A percentile compares a stretch with the other conserved stretches of the same genome.
Evolutionary conservation across 805 yeast genomes (phyloP).

Genomic region (Saturnispora gosingensis): DNA sequence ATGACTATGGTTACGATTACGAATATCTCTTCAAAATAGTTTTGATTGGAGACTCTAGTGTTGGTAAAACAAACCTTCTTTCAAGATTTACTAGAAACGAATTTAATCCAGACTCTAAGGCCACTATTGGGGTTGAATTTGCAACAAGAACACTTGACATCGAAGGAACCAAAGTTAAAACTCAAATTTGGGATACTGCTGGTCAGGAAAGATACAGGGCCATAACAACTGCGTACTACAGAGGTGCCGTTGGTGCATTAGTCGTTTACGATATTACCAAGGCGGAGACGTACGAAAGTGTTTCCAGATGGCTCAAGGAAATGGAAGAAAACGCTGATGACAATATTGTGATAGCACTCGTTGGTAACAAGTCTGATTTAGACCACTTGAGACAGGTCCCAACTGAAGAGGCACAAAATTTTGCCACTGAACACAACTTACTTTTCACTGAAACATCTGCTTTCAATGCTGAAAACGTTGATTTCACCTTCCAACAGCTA

Average conservation of each 20-base stretch:
- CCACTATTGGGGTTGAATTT: slow-evolving; percentile 96
- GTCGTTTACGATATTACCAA: slow-evolving; percentile 93
- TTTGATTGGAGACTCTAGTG: slow-evolving; percentile 94
- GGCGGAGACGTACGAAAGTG: slow-evolving; percentile 76
- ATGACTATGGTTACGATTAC: slow-evolving; percentile 67
- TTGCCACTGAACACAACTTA: slow-evolving; percentile 85
- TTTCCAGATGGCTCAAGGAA: slow-evolving; percentile 84
- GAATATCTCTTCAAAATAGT: slow-evolving; percentile 91
- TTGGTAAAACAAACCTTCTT: slow-evolving; percentile 89
- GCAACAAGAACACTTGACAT: slow-evolving; percentile 91
- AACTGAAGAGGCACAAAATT: slow-evolving; percentile 92
- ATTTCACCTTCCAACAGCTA: slow-evolving; percentile 85
- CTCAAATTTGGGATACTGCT: slow-evolving; percentile 98
- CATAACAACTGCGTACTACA: slow-evolving; percentile 90
- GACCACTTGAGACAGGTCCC: slow-evolving; percentile 94
- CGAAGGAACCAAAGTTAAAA: slow-evolving; percentile 75
- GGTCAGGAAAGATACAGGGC: slow-evolving; percentile 99
- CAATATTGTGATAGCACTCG: slow-evolving; percentile 87
- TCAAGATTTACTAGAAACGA: slow-evolving; percentile 94
- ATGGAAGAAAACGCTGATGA: slow-evolving; percentile 88
- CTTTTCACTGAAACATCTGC: slow-evolving; percentile 96
- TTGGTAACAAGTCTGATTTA: slow-evolving; percentile 86
- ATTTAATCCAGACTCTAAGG: slow-evolving; percentile 86
- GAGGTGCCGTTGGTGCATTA: slow-evolving; percentile 97
- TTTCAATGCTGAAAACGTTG: slow-evolving; percentile 88